phyloP scores from a whole-genome alignment of 2,329 filamentous ascomycete genomes.

The Fusarium miscanthi region DNA sequence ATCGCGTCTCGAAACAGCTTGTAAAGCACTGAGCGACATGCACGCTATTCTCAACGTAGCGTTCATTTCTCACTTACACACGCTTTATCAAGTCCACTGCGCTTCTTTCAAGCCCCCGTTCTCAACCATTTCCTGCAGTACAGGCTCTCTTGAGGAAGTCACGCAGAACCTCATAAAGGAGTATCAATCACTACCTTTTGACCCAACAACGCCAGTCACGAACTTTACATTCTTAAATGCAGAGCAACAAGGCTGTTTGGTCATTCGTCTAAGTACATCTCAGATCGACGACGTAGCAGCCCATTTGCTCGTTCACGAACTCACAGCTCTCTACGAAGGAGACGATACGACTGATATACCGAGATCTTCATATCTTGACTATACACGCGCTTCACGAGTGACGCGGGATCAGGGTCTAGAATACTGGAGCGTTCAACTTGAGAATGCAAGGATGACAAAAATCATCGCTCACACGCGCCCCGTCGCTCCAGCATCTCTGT shows the following conservation, averaged over 20 bases:
- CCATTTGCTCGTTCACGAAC: conserved; percentile 60
- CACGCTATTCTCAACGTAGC: conserved; percentile 66
- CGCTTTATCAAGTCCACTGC: conserved; percentile 61
- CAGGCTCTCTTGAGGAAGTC: conserved; percentile 53
- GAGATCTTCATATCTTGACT: conserved; percentile 60
- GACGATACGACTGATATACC: conserved; percentile 45
- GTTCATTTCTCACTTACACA: conserved; percentile 60
- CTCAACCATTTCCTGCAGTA: conserved; percentile 54
- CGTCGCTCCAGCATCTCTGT: conserved; percentile 47
- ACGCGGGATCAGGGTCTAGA: conserved; percentile 53
- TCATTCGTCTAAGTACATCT: conserved; percentile 60
- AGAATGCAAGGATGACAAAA: conserved; percentile 60
- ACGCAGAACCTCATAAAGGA: conserved; percentile 56
- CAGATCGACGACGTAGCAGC: conserved; percentile 62
- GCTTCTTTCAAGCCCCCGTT: conserved; percentile 58
- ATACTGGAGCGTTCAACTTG: conserved; percentile 60
- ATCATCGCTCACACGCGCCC: conserved; percentile 57
- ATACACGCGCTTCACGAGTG: conserved; percentile 55
- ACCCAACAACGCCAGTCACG: conserved; percentile 58
- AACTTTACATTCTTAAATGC: conserved; percentile 63
- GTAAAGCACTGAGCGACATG: conserved; percentile 55
- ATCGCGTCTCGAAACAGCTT: conserved; percentile 59
- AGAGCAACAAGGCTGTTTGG: conserved; percentile 58
- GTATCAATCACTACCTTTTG: conserved; percentile 54
- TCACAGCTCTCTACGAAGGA: conserved; percentile 58